These are phyloP conservation scores for Achaetomiella virescens DNA, from an alignment of 495 filamentous ascomycete genomes.

Conservation along the genomic window DNA sequence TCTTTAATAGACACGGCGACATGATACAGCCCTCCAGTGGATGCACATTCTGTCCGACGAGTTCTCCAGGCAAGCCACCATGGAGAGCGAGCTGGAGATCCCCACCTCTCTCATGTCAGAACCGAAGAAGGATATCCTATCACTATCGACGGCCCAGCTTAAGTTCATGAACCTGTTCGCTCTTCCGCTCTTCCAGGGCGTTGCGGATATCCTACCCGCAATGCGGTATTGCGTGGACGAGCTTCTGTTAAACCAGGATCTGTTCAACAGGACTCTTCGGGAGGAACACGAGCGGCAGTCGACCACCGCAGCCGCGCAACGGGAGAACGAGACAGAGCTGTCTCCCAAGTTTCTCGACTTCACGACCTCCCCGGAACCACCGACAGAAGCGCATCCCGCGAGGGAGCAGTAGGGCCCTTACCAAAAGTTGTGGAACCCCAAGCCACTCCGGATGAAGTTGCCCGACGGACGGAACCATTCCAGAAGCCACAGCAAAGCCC, in stretches of 20 bases:
- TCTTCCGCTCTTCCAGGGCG: slow-evolving; percentile 77
- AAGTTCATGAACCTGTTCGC: slow-evolving; percentile 96
- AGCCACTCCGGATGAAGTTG: not conserved
- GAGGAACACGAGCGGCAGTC: slow-evolving; percentile 32
- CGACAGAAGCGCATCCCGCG: slow-evolving; percentile 4
- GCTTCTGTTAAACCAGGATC: slow-evolving; percentile 62
- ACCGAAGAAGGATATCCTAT: slow-evolving; percentile 74
- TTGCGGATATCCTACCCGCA: slow-evolving; percentile 74
- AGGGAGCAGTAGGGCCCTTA: not conserved
- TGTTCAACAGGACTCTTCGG: slow-evolving; percentile 52
- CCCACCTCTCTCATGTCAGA: slow-evolving; percentile 78
- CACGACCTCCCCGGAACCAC: slow-evolving; percentile 26
- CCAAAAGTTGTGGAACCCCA: slow-evolving; percentile 7
- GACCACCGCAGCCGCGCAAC: slow-evolving; percentile 19
- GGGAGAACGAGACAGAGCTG: slow-evolving; percentile 26
- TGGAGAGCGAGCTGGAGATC: slow-evolving; percentile 85
- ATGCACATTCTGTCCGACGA: slow-evolving; percentile 88
- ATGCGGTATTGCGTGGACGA: slow-evolving; percentile 79
- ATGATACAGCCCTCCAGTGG: slow-evolving; percentile 77
- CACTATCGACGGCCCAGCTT: slow-evolving; percentile 81
- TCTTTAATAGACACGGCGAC: slow-evolving; percentile 62
- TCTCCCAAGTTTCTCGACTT: slow-evolving; percentile 38
- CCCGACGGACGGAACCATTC: slow-evolving; percentile 10
- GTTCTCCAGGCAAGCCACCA: slow-evolving; percentile 83
- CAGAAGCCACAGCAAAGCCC: slow-evolving; percentile 15